A percentile compares a stretch with the other conserved stretches of the same genome.
Evolutionary conservation across 805 yeast genomes (phyloP).

Genomic region (Barnettozyma salicaria): DNA sequence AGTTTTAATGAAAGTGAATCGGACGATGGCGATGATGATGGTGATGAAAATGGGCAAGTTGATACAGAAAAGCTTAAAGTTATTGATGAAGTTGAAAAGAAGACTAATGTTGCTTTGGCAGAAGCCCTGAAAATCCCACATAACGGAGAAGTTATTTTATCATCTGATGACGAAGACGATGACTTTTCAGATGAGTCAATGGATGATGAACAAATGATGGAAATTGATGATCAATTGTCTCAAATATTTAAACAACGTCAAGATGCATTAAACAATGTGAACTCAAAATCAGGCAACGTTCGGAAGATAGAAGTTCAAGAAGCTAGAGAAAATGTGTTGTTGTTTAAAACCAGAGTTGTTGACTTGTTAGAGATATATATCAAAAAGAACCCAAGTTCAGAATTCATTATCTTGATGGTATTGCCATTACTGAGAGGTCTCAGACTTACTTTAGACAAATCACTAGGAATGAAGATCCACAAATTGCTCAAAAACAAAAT

Average conservation of each 20-base stretch:
- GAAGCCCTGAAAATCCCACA: slow-evolving; percentile 65
- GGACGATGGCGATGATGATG: slow-evolving; percentile 32
- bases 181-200: slow-evolving; percentile 71
- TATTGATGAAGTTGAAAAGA: slow-evolving; percentile 40
- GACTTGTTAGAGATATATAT: slow-evolving; percentile 68
- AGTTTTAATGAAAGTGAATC: slow-evolving; percentile 28
- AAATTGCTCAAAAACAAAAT: slow-evolving; percentile 58
- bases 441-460: slow-evolving; percentile 59
- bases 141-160: slow-evolving; percentile 34
- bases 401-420: slow-evolving; percentile 39
- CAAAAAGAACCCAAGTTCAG: slow-evolving; percentile 28
- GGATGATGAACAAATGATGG: slow-evolving; percentile 97
- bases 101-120: slow-evolving; percentile 60
- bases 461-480: slow-evolving; percentile 69
- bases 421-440: slow-evolving; percentile 57
- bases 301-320: slow-evolving; percentile 68
- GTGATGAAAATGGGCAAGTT: slow-evolving; percentile 26
- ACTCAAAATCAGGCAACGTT: slow-evolving; percentile 53
- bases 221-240: slow-evolving; percentile 78
- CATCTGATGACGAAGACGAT: slow-evolving; percentile 42
- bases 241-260: slow-evolving; percentile 80
- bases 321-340: slow-evolving; percentile 73
- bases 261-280: slow-evolving; percentile 48
- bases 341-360: slow-evolving; percentile 71
- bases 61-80: slow-evolving; percentile 27